Evolutionary conservation across 2,329 filamentous ascomycete species (phyloP).

Genomic region (Xylaria sp.): DNA sequence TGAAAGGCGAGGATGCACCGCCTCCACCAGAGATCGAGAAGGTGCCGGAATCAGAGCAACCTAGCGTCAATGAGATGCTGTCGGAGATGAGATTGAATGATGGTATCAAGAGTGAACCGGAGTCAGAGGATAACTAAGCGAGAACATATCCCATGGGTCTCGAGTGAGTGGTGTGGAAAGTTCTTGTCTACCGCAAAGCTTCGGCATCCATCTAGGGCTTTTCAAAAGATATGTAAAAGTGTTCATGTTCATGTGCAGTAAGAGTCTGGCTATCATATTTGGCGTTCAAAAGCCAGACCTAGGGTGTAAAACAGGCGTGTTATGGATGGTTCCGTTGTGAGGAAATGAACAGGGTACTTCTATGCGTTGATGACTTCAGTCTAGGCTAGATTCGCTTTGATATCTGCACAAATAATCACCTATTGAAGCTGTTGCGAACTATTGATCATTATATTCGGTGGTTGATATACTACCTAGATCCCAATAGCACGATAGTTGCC

Average conservation of each 20-base stretch:
- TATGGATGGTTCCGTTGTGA: neutral
- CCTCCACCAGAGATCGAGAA: constrained; percentile 42
- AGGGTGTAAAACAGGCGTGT: neutral
- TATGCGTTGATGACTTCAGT: neutral
- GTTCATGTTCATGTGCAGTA: neutral
- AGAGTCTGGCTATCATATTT: neutral
- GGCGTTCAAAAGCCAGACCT: neutral
- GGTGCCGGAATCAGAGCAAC: constrained; percentile 12
- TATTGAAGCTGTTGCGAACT: neutral
- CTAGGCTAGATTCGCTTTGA: neutral
- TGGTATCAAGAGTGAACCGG: neutral
- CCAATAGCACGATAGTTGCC: neutral
- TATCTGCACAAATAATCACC: neutral
- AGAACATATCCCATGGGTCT: neutral
- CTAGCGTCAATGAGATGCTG: constrained; percentile 36
- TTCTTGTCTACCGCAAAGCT: neutral
- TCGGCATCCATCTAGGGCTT: neutral
- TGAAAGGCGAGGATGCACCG: constrained; percentile 31
- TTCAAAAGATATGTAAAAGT: neutral
- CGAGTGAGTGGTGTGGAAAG: neutral
- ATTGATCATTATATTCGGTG: neutral
- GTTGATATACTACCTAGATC: neutral
- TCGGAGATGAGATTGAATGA: constrained; percentile 37
- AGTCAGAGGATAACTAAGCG: neutral
- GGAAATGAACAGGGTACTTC: neutral